Evolutionary conservation across 2,329 filamentous ascomycete species (phyloP), one percentile per base, ranked within the genome.

Genomic region (Aspergillaceae sp.): DNA sequence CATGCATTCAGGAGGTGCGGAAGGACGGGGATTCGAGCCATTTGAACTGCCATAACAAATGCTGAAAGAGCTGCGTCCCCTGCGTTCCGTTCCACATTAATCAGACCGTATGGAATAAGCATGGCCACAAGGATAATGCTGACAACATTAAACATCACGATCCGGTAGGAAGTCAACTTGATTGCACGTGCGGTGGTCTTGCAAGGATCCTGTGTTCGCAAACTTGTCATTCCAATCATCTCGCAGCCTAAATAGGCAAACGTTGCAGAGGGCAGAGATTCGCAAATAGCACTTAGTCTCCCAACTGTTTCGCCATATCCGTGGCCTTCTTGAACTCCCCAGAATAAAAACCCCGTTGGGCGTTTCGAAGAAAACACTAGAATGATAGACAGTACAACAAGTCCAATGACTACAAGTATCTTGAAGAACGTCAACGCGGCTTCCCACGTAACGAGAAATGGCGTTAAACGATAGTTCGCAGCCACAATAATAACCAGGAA

Each of bases 241-340:
- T 89, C 85, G 7, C 84, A 86, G 47, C 84, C 85, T 4, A 88
- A 74, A 60, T 86, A 90, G 43, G 86, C 85, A 54, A 89, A 89
- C 3, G 84, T 84, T 2, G 86, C 84, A 36, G 82, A 86, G 55
- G 87, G 80, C 50, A 88, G 78, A 41, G 80, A 81, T 10, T 75
- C 78, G 78, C 83, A 86, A 61, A 83, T 77, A n/a, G 71, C 75
- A 32, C 79, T 64, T 60, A 84, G 80, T 43, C 71, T 69, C 29
- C 77, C 78, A 28, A 68, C 50, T 42, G 62, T 26, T 7, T 27
- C 36, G 26, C 4, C 36, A 38, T 26, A 47, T 3, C 69, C 71
- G 0, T 60, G 56, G 3, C 55, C 53, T 26, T 70, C 62, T 46
- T 71, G 79, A 35, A 79, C 52, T 7, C 67, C 70, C 80, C 81